Evolutionary conservation across 169 alveolate genomes (phyloP), one percentile per base, ranked within the genome.

Genomic region (Plasmodium malariae): DNA sequence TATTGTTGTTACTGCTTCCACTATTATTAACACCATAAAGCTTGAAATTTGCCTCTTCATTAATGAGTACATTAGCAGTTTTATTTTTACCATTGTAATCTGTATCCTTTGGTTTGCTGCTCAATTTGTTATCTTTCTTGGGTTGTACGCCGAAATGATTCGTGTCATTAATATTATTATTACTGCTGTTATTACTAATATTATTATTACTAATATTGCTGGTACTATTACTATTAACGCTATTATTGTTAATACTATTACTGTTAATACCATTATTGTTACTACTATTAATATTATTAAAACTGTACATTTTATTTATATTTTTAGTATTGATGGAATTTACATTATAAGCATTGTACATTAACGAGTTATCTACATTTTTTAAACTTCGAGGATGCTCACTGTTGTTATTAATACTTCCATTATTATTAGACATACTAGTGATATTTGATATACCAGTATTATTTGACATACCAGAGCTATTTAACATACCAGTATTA

Each of bases 71-170:
- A 63, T 76, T 76, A 60, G 43, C 28, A 14, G 60, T 19, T 62
- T 62, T 60, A 55, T 78, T 78, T 28, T 43, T 63, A n/a, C 62
- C 49, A 1, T 32, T 76, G 78, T 63, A 76, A 37, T 76, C 11
- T 30, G 54, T 14, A 19, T 76, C 76, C 43, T 62, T 76, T 17
- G 6, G 40, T 54, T 76, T 63, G 54, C 12, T 34, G 55, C 32
- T 60, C 21, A 45, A 17, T 37, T 78, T 78, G 26, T 51, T 69
- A 1, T 78, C 78, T 26, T n/a, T 21, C 71, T 32, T 28, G 45
- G 21, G 26, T 7, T 73, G 43, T 30, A 63, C 55, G 54, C 45
- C 51, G 30, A 78, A 62, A 54, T 19, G 17, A 40, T 51, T 51
- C 12, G 30, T 26, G n/a, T 78, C 89, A 48, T 78, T 78, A n/a